Conservation (phyloP, 441 rosid genomes). For the Euphorbia schlechtendalii region DNA sequence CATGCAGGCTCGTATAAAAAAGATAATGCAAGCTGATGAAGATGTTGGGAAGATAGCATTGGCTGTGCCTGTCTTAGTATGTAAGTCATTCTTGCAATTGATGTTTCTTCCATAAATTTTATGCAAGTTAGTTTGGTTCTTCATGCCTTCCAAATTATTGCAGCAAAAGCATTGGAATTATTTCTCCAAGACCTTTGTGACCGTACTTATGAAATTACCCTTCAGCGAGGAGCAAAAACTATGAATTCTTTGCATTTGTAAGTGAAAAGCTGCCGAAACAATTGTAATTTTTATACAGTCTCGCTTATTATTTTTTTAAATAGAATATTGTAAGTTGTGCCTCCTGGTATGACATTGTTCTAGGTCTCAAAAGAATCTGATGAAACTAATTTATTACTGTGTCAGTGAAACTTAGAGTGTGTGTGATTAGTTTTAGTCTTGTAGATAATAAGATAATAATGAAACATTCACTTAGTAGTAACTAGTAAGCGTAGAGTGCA, state of each 20-base stretch:
- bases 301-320: neutral
- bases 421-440: too few species aligned
- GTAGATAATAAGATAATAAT: neutral
- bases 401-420: neutral
- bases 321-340: neutral
- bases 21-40: conserved; percentile 98
- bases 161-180: conserved; percentile 95
- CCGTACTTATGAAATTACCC: conserved; percentile 83
- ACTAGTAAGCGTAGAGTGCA: neutral
- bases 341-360: neutral
- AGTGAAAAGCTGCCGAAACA: conserved; percentile 27
- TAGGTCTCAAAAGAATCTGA: neutral
- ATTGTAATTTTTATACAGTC: neutral
- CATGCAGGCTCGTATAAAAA: conserved; percentile 82
- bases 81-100: conserved; percentile 40
- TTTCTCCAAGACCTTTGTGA: conserved; percentile 98
- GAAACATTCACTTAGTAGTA: neutral
- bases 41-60: conserved; percentile 96
- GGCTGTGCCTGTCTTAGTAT: conserved; percentile 94
- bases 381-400: neutral
- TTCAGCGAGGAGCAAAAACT: conserved; percentile 92
- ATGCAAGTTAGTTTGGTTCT: conserved; percentile 9
- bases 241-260: conserved; percentile 85
- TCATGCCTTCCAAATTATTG: conserved; percentile 24
- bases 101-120: conserved; percentile 5